These are phyloP conservation scores for Hypoxylon intermedium DNA, from an alignment of 495 filamentous ascomycete species.

Conservation along the genomic window DNA sequence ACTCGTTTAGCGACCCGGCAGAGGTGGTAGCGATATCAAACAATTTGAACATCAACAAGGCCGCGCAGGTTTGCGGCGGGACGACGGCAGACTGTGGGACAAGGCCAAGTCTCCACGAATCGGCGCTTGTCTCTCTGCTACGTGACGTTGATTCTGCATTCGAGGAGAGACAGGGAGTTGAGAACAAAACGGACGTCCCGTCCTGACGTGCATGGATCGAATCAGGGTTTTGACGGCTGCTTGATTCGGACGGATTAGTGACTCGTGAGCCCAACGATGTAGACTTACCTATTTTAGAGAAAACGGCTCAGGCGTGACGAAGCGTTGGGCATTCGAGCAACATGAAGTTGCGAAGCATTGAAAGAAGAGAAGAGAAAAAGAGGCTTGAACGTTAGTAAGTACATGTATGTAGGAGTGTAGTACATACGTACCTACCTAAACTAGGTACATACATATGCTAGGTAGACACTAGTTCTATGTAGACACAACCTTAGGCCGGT, in stretches of 20 bases:
- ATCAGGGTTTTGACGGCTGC: conserved; percentile 22
- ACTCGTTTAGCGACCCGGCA: conserved; percentile 15
- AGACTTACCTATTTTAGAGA: conserved; percentile 6
- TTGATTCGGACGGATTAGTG: conserved; percentile 2
- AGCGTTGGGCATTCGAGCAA: conserved; percentile 22
- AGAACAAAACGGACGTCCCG: conserved; percentile 27
- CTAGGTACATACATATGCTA: no score
- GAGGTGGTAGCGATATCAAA: conserved; percentile 19
- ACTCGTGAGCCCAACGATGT: conserved; percentile 22
- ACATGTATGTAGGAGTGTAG: no score
- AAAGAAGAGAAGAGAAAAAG: not conserved
- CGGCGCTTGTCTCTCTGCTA: conserved; percentile 21
- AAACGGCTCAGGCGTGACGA: conserved; percentile 7
- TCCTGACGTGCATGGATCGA: conserved; percentile 37
- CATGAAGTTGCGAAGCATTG: conserved; percentile 7
- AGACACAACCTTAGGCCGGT: no score
- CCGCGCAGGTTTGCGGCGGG: conserved; percentile 26
- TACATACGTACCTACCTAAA: no score
- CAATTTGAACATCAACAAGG: conserved; percentile 11
- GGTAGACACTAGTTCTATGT: no score
- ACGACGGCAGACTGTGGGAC: conserved; percentile 17
- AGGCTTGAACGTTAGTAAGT: no score
- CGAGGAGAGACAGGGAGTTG: conserved; percentile 27
- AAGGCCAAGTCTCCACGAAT: conserved; percentile 31
- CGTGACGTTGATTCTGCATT: conserved; percentile 30